Evolutionary conservation across 495 filamentous ascomycete genomes (phyloP).

Genomic region (Xylaria telfairii): DNA sequence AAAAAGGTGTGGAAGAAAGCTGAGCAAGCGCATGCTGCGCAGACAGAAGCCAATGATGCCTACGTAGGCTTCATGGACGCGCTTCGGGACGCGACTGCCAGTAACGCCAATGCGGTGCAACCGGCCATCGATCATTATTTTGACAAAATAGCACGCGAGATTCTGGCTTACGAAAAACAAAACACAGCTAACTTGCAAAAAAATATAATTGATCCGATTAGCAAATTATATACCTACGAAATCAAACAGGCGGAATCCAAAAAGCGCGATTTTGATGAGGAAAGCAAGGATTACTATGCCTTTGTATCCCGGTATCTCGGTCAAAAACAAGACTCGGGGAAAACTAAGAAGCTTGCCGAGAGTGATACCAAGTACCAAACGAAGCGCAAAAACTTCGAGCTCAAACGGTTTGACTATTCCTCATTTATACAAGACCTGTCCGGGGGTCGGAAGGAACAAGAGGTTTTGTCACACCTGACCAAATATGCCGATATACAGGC

Average conservation of each 20-base stretch:
- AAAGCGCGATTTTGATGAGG: conserved; percentile 97
- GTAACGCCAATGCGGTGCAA: conserved; percentile 93
- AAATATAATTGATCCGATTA: conserved; percentile 91
- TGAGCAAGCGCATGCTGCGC: conserved; percentile 81
- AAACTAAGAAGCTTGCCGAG: conserved; percentile 93
- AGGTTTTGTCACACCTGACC: conserved; percentile 93
- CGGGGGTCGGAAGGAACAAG: conserved; percentile 95
- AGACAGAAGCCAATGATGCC: conserved; percentile 82
- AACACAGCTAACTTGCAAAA: conserved; percentile 86
- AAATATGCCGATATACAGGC: conserved; percentile 94
- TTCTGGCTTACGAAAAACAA: conserved; percentile 82
- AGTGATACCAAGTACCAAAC: conserved; percentile 96
- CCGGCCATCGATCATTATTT: conserved; percentile 98
- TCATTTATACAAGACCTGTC: conserved; percentile 99
- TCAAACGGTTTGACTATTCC: conserved; percentile 98
- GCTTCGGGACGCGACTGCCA: conserved; percentile 82
- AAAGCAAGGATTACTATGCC: conserved; percentile 95
- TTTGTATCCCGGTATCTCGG: conserved; percentile 94
- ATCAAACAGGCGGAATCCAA: conserved; percentile 98
- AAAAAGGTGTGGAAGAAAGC: conserved; percentile 94
- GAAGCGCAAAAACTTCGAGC: conserved; percentile 90
- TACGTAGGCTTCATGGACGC: conserved; percentile 84
- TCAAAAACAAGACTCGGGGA: conserved; percentile 91
- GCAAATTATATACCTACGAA: conserved; percentile 88
- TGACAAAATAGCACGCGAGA: conserved; percentile 92